Evolutionary conservation across 306 rosid species (phyloP), one percentile per base, ranked within the genome.

Genomic region (Begonia fuchsioides): DNA sequence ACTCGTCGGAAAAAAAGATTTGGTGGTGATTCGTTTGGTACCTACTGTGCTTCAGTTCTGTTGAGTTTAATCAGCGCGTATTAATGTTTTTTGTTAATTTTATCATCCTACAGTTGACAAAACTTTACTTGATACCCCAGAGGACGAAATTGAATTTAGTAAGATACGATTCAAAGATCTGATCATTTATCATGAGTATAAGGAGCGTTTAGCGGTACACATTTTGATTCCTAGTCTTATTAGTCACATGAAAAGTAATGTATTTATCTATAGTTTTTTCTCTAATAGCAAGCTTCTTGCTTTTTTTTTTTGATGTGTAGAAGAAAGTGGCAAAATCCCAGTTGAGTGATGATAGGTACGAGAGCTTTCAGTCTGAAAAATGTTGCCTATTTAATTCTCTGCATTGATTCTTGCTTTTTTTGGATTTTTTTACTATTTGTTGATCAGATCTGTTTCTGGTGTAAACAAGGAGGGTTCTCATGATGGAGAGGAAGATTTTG

Each of bases 111-210:
- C 38, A 85, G 94, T 75, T 68, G 73, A 81, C 69, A 77, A 85
- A 82, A 62, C 71, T 65, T 69, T 90, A 55, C 85, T 90, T 55
- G 87, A 77, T 47, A 76, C 47, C 45, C 81, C 90, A 17, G 85
- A 81, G 64, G 92, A 85, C 26, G 93, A 81, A 65, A 68, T 81
- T 54, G 87, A 90, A 56, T 68, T 55, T 47, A 71, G 50, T 48
- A 77, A 61, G 19, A 52, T 81, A 52, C 67, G 71, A 43, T 50
- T 90, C 2, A 85, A 57, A 64, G 81, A 90, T 75, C 70, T 90
- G 53, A 81, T 90, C 67, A 67, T 68, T 65, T 77, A 72, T 63
- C 77, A 72, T 4, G 95, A 79, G 52, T 45, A 85, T 64, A 76
- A 64, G 63, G 87, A 81, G 75, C 81, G 72, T 58, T 47, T 62